Evolutionary conservation across 2,329 filamentous ascomycete genomes (phyloP).

Genomic region (Sporothrix sp.): DNA sequence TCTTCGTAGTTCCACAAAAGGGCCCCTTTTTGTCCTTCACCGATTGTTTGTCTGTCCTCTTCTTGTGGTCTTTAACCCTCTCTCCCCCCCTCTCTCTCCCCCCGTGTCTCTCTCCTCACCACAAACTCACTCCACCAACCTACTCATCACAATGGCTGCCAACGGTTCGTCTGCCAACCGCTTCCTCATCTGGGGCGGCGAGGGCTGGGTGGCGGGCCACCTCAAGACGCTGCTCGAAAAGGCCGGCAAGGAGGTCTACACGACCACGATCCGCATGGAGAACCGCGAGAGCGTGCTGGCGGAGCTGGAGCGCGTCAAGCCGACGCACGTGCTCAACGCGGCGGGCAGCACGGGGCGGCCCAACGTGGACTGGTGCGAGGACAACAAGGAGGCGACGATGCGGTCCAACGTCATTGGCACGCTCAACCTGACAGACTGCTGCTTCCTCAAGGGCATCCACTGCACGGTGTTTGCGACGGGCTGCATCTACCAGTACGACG

Average conservation of each 20-base stretch:
- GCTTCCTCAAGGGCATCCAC: slow-evolving; percentile 49
- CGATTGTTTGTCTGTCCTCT: slow-evolving; percentile 12
- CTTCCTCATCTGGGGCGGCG: slow-evolving; percentile 56
- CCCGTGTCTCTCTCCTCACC: background rate
- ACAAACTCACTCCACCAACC: background rate
- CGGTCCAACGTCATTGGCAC: slow-evolving; percentile 58
- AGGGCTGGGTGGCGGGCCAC: slow-evolving; percentile 54
- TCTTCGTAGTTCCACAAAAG: slow-evolving; percentile 12
- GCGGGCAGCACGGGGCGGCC: slow-evolving; percentile 57
- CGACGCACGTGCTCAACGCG: slow-evolving; percentile 57
- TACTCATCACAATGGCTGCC: slow-evolving; percentile 15
- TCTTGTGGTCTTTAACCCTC: background rate
- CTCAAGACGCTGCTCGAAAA: slow-evolving; percentile 47
- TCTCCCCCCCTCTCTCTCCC: background rate
- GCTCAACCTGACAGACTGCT: slow-evolving; percentile 52
- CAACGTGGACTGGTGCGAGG: slow-evolving; percentile 64
- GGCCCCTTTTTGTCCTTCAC: slow-evolving; percentile 10
- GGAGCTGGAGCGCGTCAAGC: slow-evolving; percentile 48
- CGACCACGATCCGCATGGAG: slow-evolving; percentile 56
- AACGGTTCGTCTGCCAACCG: slow-evolving; percentile 28
- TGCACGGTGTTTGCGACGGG: slow-evolving; percentile 58
- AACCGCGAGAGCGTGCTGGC: slow-evolving; percentile 46
- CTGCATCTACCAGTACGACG: slow-evolving; percentile 57
- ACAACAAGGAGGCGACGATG: slow-evolving; percentile 57
- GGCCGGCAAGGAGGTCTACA: slow-evolving; percentile 51